Percentiles rank a stretch among this genome's conserved stretches.
Conservation (phyloP, 371 early-diverging fungal species). For the Syncephalastrum monosporum region DNA sequence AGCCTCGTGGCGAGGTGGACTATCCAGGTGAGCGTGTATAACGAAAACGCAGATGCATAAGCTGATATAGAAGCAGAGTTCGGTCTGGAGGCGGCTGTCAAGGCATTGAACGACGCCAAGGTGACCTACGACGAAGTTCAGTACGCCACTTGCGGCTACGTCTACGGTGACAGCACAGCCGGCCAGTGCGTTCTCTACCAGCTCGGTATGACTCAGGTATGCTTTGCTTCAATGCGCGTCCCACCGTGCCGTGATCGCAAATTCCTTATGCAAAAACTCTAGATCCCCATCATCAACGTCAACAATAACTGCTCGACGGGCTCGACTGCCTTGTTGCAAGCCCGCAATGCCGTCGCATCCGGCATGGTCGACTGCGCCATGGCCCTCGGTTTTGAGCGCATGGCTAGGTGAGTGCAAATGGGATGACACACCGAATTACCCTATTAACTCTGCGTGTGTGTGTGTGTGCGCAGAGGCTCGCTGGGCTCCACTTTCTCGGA, state of each 20-base stretch:
- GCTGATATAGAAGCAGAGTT: constrained; percentile 45
- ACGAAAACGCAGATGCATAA: neutral
- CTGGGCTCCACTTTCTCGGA: constrained; percentile 59
- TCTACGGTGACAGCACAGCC: constrained; percentile 71
- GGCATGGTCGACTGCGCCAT: constrained; percentile 76
- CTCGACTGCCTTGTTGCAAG: constrained; percentile 74
- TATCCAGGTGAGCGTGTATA: constrained; percentile 54
- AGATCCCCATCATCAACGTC: constrained; percentile 65
- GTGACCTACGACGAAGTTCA: constrained; percentile 68
- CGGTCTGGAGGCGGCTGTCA: constrained; percentile 70
- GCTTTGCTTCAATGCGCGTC: neutral
- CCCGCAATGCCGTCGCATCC: constrained; percentile 65
- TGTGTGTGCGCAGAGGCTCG: constrained; percentile 39
- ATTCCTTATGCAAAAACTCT: neutral
- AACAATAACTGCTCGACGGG: constrained; percentile 86
- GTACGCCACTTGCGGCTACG: constrained; percentile 62
- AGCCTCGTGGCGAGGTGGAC: constrained; percentile 60
- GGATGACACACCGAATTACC: too few relatives aligned
- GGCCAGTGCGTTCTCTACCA: constrained; percentile 78
- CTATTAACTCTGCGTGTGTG: neutral
- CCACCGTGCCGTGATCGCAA: too few relatives aligned
- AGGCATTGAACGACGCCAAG: constrained; percentile 73
- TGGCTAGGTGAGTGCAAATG: constrained; percentile 36
- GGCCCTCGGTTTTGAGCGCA: constrained; percentile 81
- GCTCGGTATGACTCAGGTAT: constrained; percentile 62